phyloP scores from a whole-genome alignment of 192 early-diverging fungal species.

The Umbelopsis isabellina region DNA sequence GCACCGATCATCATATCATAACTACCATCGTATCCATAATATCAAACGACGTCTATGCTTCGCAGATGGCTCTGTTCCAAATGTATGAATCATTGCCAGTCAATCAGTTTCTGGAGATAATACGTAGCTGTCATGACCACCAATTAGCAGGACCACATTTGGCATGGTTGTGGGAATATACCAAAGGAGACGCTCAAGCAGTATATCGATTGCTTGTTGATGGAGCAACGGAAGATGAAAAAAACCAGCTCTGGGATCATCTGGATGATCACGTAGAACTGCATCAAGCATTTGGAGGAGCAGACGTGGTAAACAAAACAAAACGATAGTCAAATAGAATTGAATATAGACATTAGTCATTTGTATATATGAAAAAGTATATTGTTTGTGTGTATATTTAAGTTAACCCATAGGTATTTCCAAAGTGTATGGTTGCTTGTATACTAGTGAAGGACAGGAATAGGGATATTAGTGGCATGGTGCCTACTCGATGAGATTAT shows the following conservation, averaged over 20 bases:
- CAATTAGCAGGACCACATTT: constrained; percentile 22
- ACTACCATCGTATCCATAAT: constrained; percentile 26
- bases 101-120: constrained; percentile 19
- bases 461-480: too few relatives aligned
- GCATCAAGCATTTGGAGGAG: constrained; percentile 29
- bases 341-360: neutral
- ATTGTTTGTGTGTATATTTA: too few relatives aligned
- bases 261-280: constrained; percentile 32
- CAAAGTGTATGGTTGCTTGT: too few relatives aligned
- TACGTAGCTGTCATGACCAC: constrained; percentile 2
- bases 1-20: constrained; percentile 31
- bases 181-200: neutral
- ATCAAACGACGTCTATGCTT: constrained; percentile 29
- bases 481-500: too few relatives aligned
- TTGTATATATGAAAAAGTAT: neutral
- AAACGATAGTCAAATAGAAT: neutral
- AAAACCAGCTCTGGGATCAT: constrained; percentile 11
- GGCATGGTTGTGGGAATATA: constrained; percentile 33
- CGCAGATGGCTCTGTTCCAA: constrained; percentile 24
- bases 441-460: too few relatives aligned
- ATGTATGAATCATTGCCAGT: constrained; percentile 21
- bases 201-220: constrained; percentile 2
- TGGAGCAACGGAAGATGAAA: neutral
- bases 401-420: too few relatives aligned
- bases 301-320: neutral